Conservation (phyloP, 257 asterid species). For the Dorcoceras hygrometricum region DNA sequence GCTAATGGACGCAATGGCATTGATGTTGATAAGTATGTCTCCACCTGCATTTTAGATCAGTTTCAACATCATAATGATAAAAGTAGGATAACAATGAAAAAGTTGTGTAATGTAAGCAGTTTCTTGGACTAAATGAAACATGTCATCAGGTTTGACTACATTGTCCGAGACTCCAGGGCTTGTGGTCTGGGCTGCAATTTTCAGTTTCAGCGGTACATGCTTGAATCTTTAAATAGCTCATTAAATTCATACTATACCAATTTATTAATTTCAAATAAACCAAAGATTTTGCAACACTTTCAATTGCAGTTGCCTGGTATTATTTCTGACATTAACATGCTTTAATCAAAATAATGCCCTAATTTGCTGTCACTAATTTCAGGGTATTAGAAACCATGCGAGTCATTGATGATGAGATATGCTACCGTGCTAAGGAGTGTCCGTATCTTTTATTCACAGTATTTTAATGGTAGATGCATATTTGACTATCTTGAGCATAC, state of each 20-base stretch:
- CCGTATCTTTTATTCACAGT: slow-evolving; percentile 30
- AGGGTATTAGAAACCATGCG: slow-evolving; percentile 87
- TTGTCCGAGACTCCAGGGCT: slow-evolving; percentile 88
- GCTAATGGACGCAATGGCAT: slow-evolving; percentile 95
- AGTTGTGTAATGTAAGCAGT: slow-evolving; percentile 3
- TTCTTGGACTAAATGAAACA: slow-evolving; percentile 12
- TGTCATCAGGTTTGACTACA: slow-evolving; percentile 79
- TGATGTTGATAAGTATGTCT: slow-evolving; percentile 84
- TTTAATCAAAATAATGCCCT: not conserved
- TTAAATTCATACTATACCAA: not conserved
- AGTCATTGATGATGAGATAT: slow-evolving; percentile 81
- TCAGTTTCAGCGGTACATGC: slow-evolving; percentile 65
- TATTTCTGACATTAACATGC: slow-evolving; percentile 2
- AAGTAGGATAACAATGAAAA: slow-evolving; percentile 11
- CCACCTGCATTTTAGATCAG: slow-evolving; percentile 23
- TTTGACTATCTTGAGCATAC: slow-evolving; percentile 21
- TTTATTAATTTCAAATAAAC: not conserved
- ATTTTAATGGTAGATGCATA: slow-evolving; percentile 9
- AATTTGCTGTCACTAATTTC: slow-evolving; percentile 32
- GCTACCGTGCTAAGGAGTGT: slow-evolving; percentile 95
- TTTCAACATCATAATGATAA: slow-evolving; percentile 5
- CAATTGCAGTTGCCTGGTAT: slow-evolving; percentile 13
- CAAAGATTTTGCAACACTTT: slow-evolving; percentile 10
- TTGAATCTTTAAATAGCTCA: slow-evolving; percentile 12
- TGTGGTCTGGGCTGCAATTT: slow-evolving; percentile 89